These are phyloP conservation scores for Elaeis guineensis DNA, from an alignment of 176 grass and related monocot species.

Conservation along the genomic window DNA sequence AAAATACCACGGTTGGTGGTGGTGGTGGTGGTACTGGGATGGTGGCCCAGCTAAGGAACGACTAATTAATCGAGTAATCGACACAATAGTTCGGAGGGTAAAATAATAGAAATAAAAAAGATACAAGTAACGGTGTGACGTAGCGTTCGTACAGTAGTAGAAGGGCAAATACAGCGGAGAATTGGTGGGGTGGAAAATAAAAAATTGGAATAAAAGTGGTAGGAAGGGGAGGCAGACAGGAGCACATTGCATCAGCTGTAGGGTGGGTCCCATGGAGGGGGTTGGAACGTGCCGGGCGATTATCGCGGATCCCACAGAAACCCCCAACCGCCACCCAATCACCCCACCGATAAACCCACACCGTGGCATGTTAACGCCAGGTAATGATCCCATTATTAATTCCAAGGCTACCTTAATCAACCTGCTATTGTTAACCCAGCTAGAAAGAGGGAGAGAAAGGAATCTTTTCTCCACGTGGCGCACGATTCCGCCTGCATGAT, in stretches of 20 bases:
- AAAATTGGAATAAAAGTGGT: not conserved
- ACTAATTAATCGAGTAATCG: no score
- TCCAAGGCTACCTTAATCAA: no score
- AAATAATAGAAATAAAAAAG: no score
- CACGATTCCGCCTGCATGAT: constrained; percentile 7
- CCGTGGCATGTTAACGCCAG: constrained; percentile 2
- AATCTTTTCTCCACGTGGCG: constrained; percentile 3
- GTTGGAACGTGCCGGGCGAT: constrained; percentile 8
- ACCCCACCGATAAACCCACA: not conserved
- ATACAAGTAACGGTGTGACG: no score
- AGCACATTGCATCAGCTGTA: constrained; percentile 7
- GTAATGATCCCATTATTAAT: no score
- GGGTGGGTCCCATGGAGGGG: not conserved
- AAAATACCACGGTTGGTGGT: no score
- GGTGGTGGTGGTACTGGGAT: no score
- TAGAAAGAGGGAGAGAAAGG: not conserved
- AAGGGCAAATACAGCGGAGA: no score
- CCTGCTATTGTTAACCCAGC: not conserved
- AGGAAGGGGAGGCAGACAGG: not conserved
- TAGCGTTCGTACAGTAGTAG: no score
- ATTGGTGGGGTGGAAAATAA: not conserved
- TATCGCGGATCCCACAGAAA: constrained; percentile 22
- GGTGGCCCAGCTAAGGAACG: no score
- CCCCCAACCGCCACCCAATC: not conserved
- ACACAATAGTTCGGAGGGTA: no score